Percentiles rank a stretch among this genome's conserved stretches.
phyloP scores from a whole-genome alignment of 2,329 filamentous ascomycete species.

The Pseudocercospora musae region DNA sequence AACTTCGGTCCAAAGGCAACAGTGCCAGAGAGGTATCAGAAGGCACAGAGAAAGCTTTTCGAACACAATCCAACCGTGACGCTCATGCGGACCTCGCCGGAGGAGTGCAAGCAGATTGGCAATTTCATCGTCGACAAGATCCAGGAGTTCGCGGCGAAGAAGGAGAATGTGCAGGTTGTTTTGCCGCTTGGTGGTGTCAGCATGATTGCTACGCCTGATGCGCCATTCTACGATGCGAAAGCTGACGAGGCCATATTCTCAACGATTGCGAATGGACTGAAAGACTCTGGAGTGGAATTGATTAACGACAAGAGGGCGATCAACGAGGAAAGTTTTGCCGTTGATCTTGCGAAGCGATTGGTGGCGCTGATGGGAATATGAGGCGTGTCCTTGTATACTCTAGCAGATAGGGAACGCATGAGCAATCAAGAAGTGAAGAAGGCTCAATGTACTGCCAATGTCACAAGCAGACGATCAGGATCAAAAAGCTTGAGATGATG shows the following conservation, averaged over 20 bases:
- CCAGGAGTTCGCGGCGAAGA: slow-evolving; percentile 38
- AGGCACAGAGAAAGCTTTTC: slow-evolving; percentile 50
- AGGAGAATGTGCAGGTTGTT: slow-evolving; percentile 52
- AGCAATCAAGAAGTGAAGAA: no score
- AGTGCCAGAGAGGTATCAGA: slow-evolving; percentile 54
- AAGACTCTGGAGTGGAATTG: slow-evolving; percentile 45
- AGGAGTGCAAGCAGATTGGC: slow-evolving; percentile 57
- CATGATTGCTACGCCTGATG: slow-evolving; percentile 53
- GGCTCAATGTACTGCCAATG: background rate
- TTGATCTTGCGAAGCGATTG: slow-evolving; percentile 43
- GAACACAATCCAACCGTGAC: slow-evolving; percentile 67
- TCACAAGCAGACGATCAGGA: background rate
- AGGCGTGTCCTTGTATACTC: background rate
- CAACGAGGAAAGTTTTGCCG: slow-evolving; percentile 55
- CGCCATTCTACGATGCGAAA: slow-evolving; percentile 52
- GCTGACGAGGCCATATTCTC: slow-evolving; percentile 49
- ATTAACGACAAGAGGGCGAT: slow-evolving; percentile 52
- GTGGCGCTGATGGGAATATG: slow-evolving; percentile 23
- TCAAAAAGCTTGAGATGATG: background rate
- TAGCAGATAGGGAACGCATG: background rate
- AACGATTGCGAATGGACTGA: slow-evolving; percentile 49
- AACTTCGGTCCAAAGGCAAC: slow-evolving; percentile 60
- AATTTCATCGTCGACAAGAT: slow-evolving; percentile 56
- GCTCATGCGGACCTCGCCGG: slow-evolving; percentile 60
- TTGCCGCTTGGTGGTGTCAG: slow-evolving; percentile 61